Evolutionary conservation across 2,329 filamentous ascomycete genomes (phyloP), one percentile per base, ranked within the genome.

Genomic region (Pyricularia sp.): DNA sequence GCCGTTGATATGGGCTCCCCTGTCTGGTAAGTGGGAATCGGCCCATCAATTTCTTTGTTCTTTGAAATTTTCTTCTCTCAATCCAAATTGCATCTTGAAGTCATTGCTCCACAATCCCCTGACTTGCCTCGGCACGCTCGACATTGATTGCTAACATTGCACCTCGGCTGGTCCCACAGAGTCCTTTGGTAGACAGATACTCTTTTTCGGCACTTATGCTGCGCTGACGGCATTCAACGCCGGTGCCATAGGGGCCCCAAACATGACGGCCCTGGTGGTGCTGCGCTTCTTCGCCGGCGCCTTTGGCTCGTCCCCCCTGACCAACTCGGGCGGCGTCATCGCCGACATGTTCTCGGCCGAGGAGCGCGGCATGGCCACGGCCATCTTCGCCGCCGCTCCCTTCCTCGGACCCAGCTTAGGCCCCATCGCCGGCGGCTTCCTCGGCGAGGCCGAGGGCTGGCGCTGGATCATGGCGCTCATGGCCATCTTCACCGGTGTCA

Each of bases 391-490:
- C 4, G 82, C 87, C 20, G 79, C 88, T 9, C 89, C 89, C 0
- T 91, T 90, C 76, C 80, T 92, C 69, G 89, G 89, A 0, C 88
- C 90, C 0, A 85, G 81, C 78, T 68, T 86, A 80, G 75, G 90
- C 0, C 90, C 90, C 1, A 87, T 92, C 64, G 84, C 85, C 7
- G 88, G 88, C 71, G 89, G 89, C 2, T 92, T 92, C 76, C 79
- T 91, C 1, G 86, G 87, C 11, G 82, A 88, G 75, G 81, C 83
- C 2, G 84, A 82, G 17, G 89, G 88, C 20, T 92, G 90, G 90
- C 81, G 88, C 73, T 92, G 90, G 90, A 85, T 92, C 26, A 84
- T 88, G 78, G 88, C 88, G 2, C 78, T 91, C 10, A 84, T 90
- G 78, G 84, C 86, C 66, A 85, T 86, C 70, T 89, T 91, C 75